Evolutionary conservation across 176 grass and related monocot genomes (phyloP).

Genomic region (Hordeum vulgare): MorexV3_pseudomolecules_assembly NC_058521.1:590314024-590314523

Average conservation of each 20-base stretch:
- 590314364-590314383: slow-evolving; percentile 9
- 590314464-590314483: slow-evolving; percentile 1
- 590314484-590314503: slow-evolving; percentile 47
- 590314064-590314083: neutral
- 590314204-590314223: neutral
- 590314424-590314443: neutral
- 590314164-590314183: neutral
- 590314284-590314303: slow-evolving; percentile 17
- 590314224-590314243: neutral
- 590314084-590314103: neutral
- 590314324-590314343: slow-evolving; percentile 51
- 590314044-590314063: slow-evolving; percentile 1
- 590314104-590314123: neutral
- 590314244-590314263: slow-evolving; percentile 35
- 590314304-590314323: neutral
- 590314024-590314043: neutral
- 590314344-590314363: slow-evolving; percentile 33
- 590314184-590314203: neutral
- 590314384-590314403: neutral
- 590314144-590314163: neutral
- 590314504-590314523: slow-evolving; percentile 57
- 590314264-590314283: neutral
- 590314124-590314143: neutral
- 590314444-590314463: neutral
- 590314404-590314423: neutral